Evolutionary conservation across 1,139 yeast genomes (phyloP).

Genomic region (Diutina sp.): DNA sequence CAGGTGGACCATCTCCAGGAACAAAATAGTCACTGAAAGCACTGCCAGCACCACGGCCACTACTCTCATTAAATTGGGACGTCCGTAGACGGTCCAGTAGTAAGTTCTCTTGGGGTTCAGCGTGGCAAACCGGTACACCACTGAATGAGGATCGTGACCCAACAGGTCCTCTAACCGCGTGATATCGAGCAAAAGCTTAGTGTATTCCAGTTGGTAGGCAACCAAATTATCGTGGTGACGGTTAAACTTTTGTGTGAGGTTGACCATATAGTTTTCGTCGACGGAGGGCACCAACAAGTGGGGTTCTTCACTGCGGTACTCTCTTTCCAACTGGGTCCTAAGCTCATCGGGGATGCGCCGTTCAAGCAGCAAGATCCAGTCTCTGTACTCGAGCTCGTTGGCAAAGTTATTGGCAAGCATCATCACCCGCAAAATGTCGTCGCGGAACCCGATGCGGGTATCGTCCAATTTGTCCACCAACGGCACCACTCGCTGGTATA

Average conservation of each 20-base stretch:
- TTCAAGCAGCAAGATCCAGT: slow-evolving; percentile 27
- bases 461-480: slow-evolving; percentile 56
- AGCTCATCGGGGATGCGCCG: slow-evolving; percentile 23
- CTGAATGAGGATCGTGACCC: background rate
- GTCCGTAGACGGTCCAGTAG: background rate
- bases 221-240: slow-evolving; percentile 22
- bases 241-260: slow-evolving; percentile 25
- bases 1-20: slow-evolving; percentile 68
- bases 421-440: slow-evolving; percentile 49
- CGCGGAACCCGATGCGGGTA: slow-evolving; percentile 47
- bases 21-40: slow-evolving; percentile 40
- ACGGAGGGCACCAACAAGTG: slow-evolving; percentile 17
- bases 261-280: slow-evolving; percentile 19
- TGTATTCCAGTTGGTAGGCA: slow-evolving; percentile 31
- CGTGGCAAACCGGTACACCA: background rate
- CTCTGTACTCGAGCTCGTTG: slow-evolving; percentile 20
- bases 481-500: slow-evolving; percentile 43
- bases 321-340: slow-evolving; percentile 22
- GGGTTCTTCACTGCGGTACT: slow-evolving; percentile 12
- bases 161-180: slow-evolving; percentile 29
- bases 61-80: background rate
- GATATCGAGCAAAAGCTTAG: slow-evolving; percentile 19
- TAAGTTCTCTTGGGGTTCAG: background rate
- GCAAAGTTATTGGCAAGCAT: slow-evolving; percentile 28
- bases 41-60: slow-evolving; percentile 13